phyloP scores from a whole-genome alignment of 352 stramenopile genomes.

The Peronospora farinosa region DNA sequence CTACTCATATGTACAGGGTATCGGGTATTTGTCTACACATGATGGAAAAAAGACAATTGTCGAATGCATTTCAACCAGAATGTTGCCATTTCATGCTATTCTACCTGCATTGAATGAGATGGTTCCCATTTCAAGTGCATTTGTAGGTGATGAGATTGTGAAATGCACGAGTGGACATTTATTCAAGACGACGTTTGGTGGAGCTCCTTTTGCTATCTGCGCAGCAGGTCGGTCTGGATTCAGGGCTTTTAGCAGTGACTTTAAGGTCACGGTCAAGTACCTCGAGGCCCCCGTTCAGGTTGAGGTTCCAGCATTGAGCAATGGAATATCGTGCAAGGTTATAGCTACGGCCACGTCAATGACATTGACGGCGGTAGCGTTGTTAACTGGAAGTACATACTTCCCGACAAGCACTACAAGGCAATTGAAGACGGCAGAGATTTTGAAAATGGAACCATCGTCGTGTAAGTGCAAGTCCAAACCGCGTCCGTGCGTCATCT shows the following conservation, averaged over 20 bases:
- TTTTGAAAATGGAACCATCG: conserved; percentile 7
- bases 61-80: conserved; percentile 19
- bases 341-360: conserved; percentile 5
- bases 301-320: background rate
- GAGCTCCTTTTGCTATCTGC: conserved; percentile 28
- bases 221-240: conserved; percentile 19
- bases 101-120: conserved; percentile 20
- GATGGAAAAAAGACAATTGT: conserved; percentile 1
- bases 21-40: conserved; percentile 16
- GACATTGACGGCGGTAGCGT: conserved; percentile 17
- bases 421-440: conserved; percentile 7
- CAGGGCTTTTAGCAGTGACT: conserved; percentile 28
- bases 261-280: conserved; percentile 30
- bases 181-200: conserved; percentile 32
- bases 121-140: conserved; percentile 18
- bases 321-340: conserved; percentile 7
- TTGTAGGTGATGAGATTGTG: conserved; percentile 9
- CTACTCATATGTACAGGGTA: conserved; percentile 26
- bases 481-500: conserved; percentile 26
- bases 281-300: background rate
- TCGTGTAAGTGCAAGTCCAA: conserved; percentile 13
- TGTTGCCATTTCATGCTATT: conserved; percentile 26
- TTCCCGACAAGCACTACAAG: conserved; percentile 9
- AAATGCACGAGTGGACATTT: conserved; percentile 27
- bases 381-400: conserved; percentile 12